phyloP scores from a whole-genome alignment of 129 eudicot species.

The Heracleum sosnowskyi region DNA sequence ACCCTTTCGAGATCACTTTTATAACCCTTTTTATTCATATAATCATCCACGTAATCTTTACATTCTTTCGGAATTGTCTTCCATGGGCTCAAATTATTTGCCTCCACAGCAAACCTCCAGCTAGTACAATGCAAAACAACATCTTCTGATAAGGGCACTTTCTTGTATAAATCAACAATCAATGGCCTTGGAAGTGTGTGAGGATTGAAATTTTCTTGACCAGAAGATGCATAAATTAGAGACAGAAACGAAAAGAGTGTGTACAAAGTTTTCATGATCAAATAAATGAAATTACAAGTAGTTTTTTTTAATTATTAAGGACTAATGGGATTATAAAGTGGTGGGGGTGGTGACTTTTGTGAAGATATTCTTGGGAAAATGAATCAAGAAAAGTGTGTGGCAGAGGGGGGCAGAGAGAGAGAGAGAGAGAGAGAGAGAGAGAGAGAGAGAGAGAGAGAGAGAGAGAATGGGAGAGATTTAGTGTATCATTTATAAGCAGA shows the following conservation, averaged over 20 bases:
- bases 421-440: background rate
- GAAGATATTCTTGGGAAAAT: background rate
- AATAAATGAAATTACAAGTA: background rate
- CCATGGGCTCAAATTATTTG: conserved; percentile 84
- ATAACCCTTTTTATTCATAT: conserved; percentile 49
- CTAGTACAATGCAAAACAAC: conserved; percentile 51
- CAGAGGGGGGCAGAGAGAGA: too few species aligned
- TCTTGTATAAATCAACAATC: conserved; percentile 35
- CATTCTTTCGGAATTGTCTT: conserved; percentile 78
- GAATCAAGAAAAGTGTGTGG: background rate
- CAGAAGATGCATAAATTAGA: conserved; percentile 21
- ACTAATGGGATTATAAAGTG: background rate
- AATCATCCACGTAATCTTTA: conserved; percentile 51
- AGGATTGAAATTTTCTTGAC: conserved; percentile 26
- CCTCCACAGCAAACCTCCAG: conserved; percentile 86
- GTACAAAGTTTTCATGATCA: conserved; percentile 2
- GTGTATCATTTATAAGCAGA: background rate
- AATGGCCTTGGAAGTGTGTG: conserved; percentile 53
- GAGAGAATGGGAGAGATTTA: background rate
- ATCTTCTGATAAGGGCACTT: conserved; percentile 28
- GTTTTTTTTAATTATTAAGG: too few species aligned
- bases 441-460: background rate
- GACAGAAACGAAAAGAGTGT: conserved; percentile 24
- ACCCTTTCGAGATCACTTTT: conserved; percentile 59
- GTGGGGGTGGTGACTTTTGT: background rate